Evolutionary conservation across 2,329 filamentous ascomycete species (phyloP).

Genomic region (Penicillium digitatum): DNA sequence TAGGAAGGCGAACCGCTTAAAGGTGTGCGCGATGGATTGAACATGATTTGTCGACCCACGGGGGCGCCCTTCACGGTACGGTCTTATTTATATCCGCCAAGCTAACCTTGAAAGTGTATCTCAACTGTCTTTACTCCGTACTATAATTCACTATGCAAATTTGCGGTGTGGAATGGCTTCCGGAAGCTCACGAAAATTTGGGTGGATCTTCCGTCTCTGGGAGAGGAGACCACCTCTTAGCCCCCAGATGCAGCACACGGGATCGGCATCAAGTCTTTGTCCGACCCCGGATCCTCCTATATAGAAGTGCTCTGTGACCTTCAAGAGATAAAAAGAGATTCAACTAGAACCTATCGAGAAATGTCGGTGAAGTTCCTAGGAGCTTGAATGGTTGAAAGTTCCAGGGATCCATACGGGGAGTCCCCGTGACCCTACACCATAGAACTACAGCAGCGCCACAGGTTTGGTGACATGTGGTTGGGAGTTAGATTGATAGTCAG

Average conservation of each 20-base stretch:
- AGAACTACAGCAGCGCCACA: background rate
- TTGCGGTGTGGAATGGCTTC: conserved; percentile 1
- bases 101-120: background rate
- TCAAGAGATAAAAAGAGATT: background rate
- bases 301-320: background rate
- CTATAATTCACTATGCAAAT: too few species aligned
- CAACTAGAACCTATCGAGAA: background rate
- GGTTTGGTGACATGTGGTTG: background rate
- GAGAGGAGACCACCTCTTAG: background rate
- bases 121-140: too few species aligned
- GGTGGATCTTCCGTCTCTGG: background rate
- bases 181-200: background rate
- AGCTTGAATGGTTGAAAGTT: background rate
- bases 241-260: background rate
- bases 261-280: background rate
- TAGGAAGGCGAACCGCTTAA: conserved; percentile 4
- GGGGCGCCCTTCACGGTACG: conserved; percentile 6
- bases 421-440: background rate
- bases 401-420: background rate
- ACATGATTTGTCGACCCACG: conserved; percentile 26
- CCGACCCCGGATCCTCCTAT: background rate
- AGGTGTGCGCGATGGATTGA: conserved; percentile 16
- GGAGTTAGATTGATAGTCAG: conserved; percentile 1
- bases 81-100: conserved; percentile 1
- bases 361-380: background rate